Conservation (phyloP, 495 filamentous ascomycete species). For the Endocarpon pusillum region DNA sequence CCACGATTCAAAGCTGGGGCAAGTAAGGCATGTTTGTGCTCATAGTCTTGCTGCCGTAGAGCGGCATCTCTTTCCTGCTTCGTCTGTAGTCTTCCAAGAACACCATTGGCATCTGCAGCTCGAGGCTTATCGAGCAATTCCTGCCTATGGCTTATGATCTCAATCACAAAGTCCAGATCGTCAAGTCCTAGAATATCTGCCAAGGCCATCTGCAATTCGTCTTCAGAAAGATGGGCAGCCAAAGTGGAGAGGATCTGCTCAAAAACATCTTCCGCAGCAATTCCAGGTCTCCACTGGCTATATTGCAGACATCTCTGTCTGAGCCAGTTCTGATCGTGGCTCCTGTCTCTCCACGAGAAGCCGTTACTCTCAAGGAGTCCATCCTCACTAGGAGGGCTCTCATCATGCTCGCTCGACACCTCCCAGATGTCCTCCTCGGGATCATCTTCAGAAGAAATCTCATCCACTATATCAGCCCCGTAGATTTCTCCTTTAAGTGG, state of each 20-base stretch:
- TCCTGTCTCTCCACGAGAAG: conserved; percentile 3
- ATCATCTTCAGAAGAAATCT: conserved; percentile 43
- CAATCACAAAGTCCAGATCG: conserved; percentile 76
- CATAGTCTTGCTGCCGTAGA: conserved; percentile 51
- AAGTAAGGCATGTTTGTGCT: conserved; percentile 66
- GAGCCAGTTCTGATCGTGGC: conserved; percentile 41
- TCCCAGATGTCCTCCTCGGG: conserved; percentile 73
- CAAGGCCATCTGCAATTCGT: conserved; percentile 75
- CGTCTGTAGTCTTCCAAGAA: conserved; percentile 44
- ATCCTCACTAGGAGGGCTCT: conserved; percentile 15
- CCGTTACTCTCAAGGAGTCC: conserved; percentile 18
- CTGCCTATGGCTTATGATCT: conserved; percentile 55
- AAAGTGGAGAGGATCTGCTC: conserved; percentile 56
- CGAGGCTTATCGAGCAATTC: conserved; percentile 34
- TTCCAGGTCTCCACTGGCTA: conserved; percentile 38
- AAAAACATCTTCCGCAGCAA: conserved; percentile 43
- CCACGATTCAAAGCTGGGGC: conserved; percentile 42
- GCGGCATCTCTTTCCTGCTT: conserved; percentile 61
- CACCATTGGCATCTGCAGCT: conserved; percentile 22
- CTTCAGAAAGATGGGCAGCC: conserved; percentile 49
- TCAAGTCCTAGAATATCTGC: conserved; percentile 85
- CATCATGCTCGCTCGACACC: conserved; percentile 52
- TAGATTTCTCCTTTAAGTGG: conserved; percentile 27
- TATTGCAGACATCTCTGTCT: conserved; percentile 41
- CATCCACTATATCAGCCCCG: conserved; percentile 39